These are phyloP conservation scores for Collybia sordida DNA, from an alignment of 768 basidiomycete genomes.

Conservation along the genomic window DNA sequence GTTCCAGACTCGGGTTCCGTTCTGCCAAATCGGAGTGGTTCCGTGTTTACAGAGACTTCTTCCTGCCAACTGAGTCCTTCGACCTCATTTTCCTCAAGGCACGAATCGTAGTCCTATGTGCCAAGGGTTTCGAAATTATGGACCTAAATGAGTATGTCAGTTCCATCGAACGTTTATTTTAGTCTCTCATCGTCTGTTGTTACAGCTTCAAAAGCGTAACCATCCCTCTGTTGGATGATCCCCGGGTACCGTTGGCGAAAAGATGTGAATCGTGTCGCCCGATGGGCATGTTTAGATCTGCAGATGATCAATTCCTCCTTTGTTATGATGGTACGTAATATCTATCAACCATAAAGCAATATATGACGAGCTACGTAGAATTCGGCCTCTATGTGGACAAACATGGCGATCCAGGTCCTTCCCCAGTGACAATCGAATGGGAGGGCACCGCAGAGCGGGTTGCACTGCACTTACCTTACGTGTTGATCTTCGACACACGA, in stretches of 20 bases:
- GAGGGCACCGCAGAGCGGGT: slow-evolving; percentile 90
- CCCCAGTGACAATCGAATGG: slow-evolving; percentile 85
- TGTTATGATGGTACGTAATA: slow-evolving; percentile 85
- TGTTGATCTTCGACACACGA: slow-evolving; percentile 85
- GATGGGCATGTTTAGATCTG: slow-evolving; percentile 92
- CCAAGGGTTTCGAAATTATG: slow-evolving; percentile 97
- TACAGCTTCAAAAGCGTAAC: slow-evolving; percentile 83
- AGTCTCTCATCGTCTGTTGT: not conserved
- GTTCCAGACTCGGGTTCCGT: slow-evolving; percentile 74
- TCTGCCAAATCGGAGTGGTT: slow-evolving; percentile 92
- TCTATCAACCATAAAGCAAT: not conserved
- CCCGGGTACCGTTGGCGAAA: slow-evolving; percentile 69
- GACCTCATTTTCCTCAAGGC: slow-evolving; percentile 92
- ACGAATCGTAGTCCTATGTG: slow-evolving; percentile 89
- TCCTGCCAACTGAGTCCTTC: slow-evolving; percentile 87
- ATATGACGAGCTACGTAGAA: slow-evolving; percentile 43
- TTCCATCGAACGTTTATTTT: not conserved
- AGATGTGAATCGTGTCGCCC: slow-evolving; percentile 86
- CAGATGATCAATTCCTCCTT: slow-evolving; percentile 89
- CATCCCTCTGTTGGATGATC: slow-evolving; percentile 78
- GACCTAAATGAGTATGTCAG: slow-evolving; percentile 76
- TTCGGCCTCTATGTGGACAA: slow-evolving; percentile 95
- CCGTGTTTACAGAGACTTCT: slow-evolving; percentile 91
- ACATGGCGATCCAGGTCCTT: slow-evolving; percentile 84
- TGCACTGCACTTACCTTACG: slow-evolving; percentile 87